Conservation (phyloP, 768 basidiomycete species). For the Podaxis carcinomalis region DNA sequence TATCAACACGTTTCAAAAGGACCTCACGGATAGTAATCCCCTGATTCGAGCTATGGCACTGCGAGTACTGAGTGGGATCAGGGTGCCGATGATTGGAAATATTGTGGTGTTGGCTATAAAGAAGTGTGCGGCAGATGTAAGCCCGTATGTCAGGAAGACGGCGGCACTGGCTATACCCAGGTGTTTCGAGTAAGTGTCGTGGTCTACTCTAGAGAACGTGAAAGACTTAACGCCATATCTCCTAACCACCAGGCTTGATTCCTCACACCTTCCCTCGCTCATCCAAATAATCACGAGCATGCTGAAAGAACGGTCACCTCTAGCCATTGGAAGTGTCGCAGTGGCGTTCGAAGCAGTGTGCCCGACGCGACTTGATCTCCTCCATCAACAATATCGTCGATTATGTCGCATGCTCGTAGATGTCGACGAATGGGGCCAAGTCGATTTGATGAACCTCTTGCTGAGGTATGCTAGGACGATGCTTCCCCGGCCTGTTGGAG, state of each 20-base stretch:
- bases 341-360: slow-evolving; percentile 87
- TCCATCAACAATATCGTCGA: slow-evolving; percentile 86
- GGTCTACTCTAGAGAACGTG: neutral
- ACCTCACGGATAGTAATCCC: slow-evolving; percentile 87
- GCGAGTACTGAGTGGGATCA: slow-evolving; percentile 88
- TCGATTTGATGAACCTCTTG: slow-evolving; percentile 72
- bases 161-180: slow-evolving; percentile 89
- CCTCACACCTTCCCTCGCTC: slow-evolving; percentile 65
- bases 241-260: slow-evolving; percentile 56
- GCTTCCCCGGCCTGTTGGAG: slow-evolving; percentile 60
- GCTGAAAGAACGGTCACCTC: slow-evolving; percentile 73
- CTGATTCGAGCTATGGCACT: slow-evolving; percentile 96
- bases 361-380: slow-evolving; percentile 78
- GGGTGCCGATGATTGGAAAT: slow-evolving; percentile 82
- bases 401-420: slow-evolving; percentile 83
- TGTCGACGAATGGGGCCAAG: slow-evolving; percentile 96
- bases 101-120: slow-evolving; percentile 86
- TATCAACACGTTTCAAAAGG: slow-evolving; percentile 98
- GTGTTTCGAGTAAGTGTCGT: slow-evolving; percentile 54
- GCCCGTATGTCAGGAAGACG: slow-evolving; percentile 92
- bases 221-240: neutral
- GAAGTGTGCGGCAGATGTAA: slow-evolving; percentile 87
- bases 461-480: slow-evolving; percentile 80
- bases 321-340: slow-evolving; percentile 83
- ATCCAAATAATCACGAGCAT: slow-evolving; percentile 62